Conservation (phyloP, 306 rosid genomes). For the Dicorynia guianensis region DNA sequence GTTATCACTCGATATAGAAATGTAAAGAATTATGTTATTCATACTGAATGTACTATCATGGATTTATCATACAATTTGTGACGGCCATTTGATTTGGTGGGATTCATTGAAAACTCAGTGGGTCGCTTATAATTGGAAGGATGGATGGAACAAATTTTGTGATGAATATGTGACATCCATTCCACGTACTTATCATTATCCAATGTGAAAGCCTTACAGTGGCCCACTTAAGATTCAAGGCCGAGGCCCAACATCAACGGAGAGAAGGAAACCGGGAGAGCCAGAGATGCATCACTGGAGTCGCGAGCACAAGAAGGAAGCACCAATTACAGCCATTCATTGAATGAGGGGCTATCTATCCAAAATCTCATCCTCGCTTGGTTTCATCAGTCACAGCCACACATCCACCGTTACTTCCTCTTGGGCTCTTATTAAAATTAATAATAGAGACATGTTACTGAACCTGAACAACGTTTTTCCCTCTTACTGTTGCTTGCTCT, state of each 20-base stretch:
- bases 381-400: constrained; percentile 61
- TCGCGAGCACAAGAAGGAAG: constrained; percentile 35
- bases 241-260: constrained; percentile 37
- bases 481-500: constrained; percentile 16
- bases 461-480: constrained; percentile 22
- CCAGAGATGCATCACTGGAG: constrained; percentile 36
- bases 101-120: no score
- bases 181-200: no score
- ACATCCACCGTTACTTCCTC: constrained; percentile 43
- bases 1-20: not conserved
- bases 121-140: no score
- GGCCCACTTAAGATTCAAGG: not conserved
- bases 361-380: constrained; percentile 78
- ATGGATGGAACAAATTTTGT: no score
- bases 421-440: constrained; percentile 42
- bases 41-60: no score
- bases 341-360: constrained; percentile 61
- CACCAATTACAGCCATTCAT: constrained; percentile 70
- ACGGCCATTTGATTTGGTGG: no score
- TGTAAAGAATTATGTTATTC: no score
- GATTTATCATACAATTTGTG: no score
- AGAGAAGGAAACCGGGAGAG: constrained; percentile 24
- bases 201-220: no score
- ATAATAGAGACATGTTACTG: constrained; percentile 23
- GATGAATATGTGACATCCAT: no score